Base-by-base conservation (phyloP, 2,329 filamentous ascomycete genomes). In the Tolypocladium pustulatum region DNA sequence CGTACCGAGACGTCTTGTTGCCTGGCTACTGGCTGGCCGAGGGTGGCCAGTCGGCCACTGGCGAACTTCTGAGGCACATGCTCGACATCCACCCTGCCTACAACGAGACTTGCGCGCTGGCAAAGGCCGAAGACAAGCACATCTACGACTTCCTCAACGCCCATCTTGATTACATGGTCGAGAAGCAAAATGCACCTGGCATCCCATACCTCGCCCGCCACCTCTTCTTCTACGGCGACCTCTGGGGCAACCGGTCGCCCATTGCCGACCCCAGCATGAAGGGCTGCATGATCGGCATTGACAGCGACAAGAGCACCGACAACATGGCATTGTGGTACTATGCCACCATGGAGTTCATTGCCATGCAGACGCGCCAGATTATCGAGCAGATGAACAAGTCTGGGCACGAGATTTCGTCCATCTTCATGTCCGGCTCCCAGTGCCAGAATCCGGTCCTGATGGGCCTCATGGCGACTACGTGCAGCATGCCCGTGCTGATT, bases 391-490 rank as follows among this genome's bases (percentile, higher is more conserved):
- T 99, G 92, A 99, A 97, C 79, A 78, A 82, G 54, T 80, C 91
- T 1, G 94, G 94, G 12, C 94, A 99, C 76, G 79, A 83, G 65
- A 92, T 99, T 72, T 86, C 82, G 55, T 93, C 88, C 63, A 96
- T 99, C 74, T 99, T 97, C 83, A 97, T 99, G 94, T 96, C 91
- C 5, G 94, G 94, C 61, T 95, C 90, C 13, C 94, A 97, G 73
- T 99, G 94, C 78, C 92, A 97, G 75, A 99, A 99, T 73, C 85
- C 88, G 38, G 85, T 97, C 61, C 80, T 99, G 58, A 96, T 99
- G 87, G 82, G 86, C 59, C 84, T 99, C 20, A 88, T 99, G 66
- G 91, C 94, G 17, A 94, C 92, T 0, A 89, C 88, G 0, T 97
- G 93, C 75, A 81, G 86, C 65, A 92, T 96, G 87, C 93, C 93